Evolutionary conservation across 257 asterid species (phyloP), one percentile per base, ranked within the genome.

Genomic region (Petunia secreta): DNA sequence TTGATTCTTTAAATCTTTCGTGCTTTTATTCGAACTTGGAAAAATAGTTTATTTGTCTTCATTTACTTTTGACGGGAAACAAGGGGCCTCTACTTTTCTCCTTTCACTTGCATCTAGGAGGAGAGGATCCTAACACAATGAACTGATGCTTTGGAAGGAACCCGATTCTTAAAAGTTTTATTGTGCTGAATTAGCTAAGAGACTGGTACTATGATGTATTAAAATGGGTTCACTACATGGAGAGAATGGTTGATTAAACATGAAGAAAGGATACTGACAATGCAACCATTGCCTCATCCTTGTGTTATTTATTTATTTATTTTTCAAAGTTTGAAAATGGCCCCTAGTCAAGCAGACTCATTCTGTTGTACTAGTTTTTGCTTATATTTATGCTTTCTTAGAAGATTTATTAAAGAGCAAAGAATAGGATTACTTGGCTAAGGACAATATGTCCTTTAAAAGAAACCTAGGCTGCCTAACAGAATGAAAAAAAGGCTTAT

Each of bases 141-240:
- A 38, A 34, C 73, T 64, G 73, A 64, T 38, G 11, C 5, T 38
- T 38, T 64, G 50, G 73, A 13, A 48, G 3, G 25, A 64, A 38
- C 16, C 25, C 39, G 10, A 1, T 13, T 64, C 44, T 64, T 64
- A 38, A 14, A 64, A 64, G 34, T 64, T 39, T 11, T 64, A 39
- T 64, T 64, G 34, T 64, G 73, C 73, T 64, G 10, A 64, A 13
- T 64, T 64, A 38, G 73, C 73, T 38, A 13, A 64, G 73, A 64
- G 73, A 39, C 68, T 63, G 44, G 68, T 63, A 44, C 44, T 63
- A 63, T 63, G 44, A 11, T 63, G 15, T 63, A 25, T 58, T 1
- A 37, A 36, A 63, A 37, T 63, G 68, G 68, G 25, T 64, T 39
- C 50, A 38, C 34, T 39, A 1, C 73, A 64, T 37, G 46, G 46